Evolutionary conservation across 1,284 basidiomycete genomes (phyloP), one percentile per base, ranked within the genome.

Genomic region (Mixia osmundae): DNA sequence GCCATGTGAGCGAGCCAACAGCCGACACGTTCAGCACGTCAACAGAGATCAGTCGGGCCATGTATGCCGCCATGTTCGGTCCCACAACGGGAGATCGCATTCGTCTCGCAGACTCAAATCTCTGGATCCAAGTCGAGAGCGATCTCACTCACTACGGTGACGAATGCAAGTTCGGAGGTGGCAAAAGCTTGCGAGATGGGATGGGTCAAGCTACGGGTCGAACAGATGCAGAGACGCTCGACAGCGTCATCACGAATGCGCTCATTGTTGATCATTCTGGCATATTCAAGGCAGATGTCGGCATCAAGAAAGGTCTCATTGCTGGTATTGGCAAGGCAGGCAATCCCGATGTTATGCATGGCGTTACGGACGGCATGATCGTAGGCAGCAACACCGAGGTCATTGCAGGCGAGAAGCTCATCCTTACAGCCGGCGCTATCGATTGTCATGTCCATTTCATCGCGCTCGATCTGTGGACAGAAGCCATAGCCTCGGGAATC

Each of bases 221-320:
- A 6, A 60, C 67, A 0, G 68, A 76, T 14, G 47, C 49, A 0
- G 71, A 79, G 33, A 68, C 73, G 0, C 65, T 97, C 29, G 91
- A 99, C 52, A 64, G 87, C 6, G 75, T 95, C 35, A 79, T 99
- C 49, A 91, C 83, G 27, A 97, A 94, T 53, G 82, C 78, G 1
- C 65, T 99, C 33, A 75, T 99, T 42, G 59, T 99, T 28, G 87
- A 99, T 55, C 94, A 80, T 76, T 72, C 71, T 28, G 85, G 85
- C 1, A 89, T 97, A 43, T 79, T 77, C 67, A 95, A 95, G 66
- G 89, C 89, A n/a, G 91, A 97, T 53, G 80, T 99, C 36, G 91
- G 91, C 26, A 67, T 99, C 44, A 83, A 77, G 57, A 56, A 71
- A 42, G 89, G 89, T 0, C 50, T 61, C 36, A 95, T 97, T 45